These are phyloP conservation scores for Cyclotella atomus DNA, from an alignment of 108 stramenopile species.

Conservation along the genomic window DNA sequence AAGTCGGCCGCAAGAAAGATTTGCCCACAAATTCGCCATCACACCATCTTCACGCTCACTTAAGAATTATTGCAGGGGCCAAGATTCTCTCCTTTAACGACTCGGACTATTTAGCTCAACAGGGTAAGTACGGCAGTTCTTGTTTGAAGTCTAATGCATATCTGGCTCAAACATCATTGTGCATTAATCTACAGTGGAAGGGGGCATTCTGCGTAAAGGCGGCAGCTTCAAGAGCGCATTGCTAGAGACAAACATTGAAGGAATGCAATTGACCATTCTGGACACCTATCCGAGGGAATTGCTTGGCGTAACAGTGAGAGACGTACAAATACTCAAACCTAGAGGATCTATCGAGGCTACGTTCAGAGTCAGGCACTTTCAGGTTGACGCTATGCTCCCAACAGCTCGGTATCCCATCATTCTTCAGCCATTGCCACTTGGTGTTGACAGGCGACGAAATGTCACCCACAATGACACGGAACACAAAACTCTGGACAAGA, in stretches of 20 bases:
- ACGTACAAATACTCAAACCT: constrained; percentile 35
- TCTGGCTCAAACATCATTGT: constrained; percentile 10
- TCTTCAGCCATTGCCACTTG: constrained; percentile 41
- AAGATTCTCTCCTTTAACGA: constrained; percentile 52
- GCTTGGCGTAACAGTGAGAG: constrained; percentile 38
- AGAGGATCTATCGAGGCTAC: constrained; percentile 40
- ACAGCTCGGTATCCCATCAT: constrained; percentile 52
- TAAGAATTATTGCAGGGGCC: constrained; percentile 43
- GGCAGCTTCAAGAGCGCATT: constrained; percentile 36
- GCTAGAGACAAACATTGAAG: constrained; percentile 26
- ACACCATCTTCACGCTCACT: constrained; percentile 24
- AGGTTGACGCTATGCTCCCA: constrained; percentile 45
- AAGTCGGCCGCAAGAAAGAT: constrained; percentile 33
- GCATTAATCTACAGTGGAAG: constrained; percentile 39
- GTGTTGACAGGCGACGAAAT: constrained; percentile 35
- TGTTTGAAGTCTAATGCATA: neutral
- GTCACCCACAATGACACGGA: neutral
- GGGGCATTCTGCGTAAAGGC: constrained; percentile 36
- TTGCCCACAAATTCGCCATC: constrained; percentile 9
- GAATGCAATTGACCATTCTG: constrained; percentile 30
- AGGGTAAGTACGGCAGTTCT: constrained; percentile 17
- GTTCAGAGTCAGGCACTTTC: constrained; percentile 37
- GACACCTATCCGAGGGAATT: constrained; percentile 48
- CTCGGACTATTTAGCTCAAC: constrained; percentile 24
- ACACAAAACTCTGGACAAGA: constrained; percentile 15